phyloP scores from a whole-genome alignment of 768 basidiomycete genomes.

The Suillus weaverae region DNA sequence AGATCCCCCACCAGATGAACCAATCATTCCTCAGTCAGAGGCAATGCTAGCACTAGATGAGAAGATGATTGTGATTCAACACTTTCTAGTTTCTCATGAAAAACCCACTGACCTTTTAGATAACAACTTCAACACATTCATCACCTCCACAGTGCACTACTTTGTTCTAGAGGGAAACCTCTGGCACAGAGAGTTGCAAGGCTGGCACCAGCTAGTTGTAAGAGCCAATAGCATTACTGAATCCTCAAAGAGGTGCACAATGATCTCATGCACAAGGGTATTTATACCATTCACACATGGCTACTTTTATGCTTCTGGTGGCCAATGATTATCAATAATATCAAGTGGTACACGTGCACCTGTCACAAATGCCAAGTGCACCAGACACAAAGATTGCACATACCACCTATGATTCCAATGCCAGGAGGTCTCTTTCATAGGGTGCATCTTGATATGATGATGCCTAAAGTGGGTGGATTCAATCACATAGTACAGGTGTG shows the following conservation, averaged over 20 bases:
- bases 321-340: not conserved
- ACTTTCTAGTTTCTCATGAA: too few species aligned
- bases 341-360: not conserved
- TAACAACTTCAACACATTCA: not conserved
- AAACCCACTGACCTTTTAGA: too few species aligned
- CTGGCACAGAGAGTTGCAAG: not conserved
- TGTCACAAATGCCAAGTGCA: not conserved
- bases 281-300: fast-evolving
- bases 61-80: too few species aligned
- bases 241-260: not conserved
- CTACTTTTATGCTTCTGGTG: not conserved
- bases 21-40: too few species aligned
- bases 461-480: too few species aligned
- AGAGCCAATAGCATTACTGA: not conserved
- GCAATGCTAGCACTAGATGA: too few species aligned
- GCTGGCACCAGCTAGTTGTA: not conserved
- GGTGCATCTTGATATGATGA: too few species aligned
- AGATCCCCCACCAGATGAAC: too few species aligned
- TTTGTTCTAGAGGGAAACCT: not conserved
- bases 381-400: not conserved
- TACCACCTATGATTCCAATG: not conserved
- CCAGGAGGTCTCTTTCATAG: not conserved
- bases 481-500: slow-evolving; percentile 19
- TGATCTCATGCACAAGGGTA: slow-evolving; percentile 5
- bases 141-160: not conserved